Evolutionary conservation across 2,329 filamentous ascomycete genomes (phyloP), one percentile per base, ranked within the genome.

Genomic region (Aspergillus puulaauensis): DNA sequence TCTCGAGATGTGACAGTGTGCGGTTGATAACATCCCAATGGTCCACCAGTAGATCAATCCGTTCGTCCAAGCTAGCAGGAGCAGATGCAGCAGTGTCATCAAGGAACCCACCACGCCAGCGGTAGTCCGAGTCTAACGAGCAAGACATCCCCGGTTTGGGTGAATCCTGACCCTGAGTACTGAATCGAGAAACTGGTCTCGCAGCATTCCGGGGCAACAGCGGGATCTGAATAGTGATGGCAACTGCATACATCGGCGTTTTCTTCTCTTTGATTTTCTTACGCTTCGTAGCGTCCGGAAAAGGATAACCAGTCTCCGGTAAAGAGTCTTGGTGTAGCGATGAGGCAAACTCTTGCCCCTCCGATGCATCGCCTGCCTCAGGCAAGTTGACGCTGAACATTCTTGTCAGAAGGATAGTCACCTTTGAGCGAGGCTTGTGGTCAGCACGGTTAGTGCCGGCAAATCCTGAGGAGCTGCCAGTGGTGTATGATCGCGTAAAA

Each of bases 21-120:
- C 83, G 77, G 51, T 81, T 80, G 58, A 85, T 83, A 60, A 85
- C 79, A 66, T 85, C 82, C 83, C 82, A 85, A 59, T 84, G 82
- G 56, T 84, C 80, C 24, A 83, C 81, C 27, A 85, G 73, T 8
- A 82, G 70, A 62, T 84, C 82, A 12, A 85, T 79, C 11, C 82
- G 77, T 56, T 83, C 80, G 65, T 85, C 82, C 47, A 80, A 66
- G 12, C 77, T 80, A 11, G 80, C 73, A 4, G 79, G 77, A 15
- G 80, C 75, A 4, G 77, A 74, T 6, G 77, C 78, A 56, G 75
- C 73, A 49, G 66, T 73, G 46, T 77, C 74, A 35, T 77, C 74
- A 24, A 76, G 68, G 23, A 74, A 69, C 7, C 68, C 67, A 33
- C 67, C 65, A 23, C 69, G 70, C 69, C 70, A 75, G 49, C 72